Evolutionary conservation across 2,329 filamentous ascomycete species (phyloP).

Genomic region (Magnaporthiopsis poae): DNA sequence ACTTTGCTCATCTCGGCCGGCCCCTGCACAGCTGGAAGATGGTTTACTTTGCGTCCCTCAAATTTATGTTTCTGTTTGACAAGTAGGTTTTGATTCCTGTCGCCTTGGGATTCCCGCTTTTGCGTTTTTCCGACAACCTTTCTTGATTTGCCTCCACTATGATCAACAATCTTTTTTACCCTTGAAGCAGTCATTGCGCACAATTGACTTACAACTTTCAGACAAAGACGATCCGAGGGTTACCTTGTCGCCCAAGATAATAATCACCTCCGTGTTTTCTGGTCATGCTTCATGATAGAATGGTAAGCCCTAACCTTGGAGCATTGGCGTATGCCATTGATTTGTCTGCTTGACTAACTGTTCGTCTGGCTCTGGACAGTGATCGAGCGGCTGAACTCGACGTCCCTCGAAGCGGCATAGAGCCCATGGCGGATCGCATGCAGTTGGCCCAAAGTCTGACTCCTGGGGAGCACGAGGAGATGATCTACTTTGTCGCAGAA

Average conservation of each 20-base stretch:
- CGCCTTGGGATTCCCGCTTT: neutral
- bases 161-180: too few relatives aligned
- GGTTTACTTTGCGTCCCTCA: constrained; percentile 22
- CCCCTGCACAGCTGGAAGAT: constrained; percentile 28
- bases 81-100: constrained; percentile 16
- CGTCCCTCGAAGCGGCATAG: constrained; percentile 25
- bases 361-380: constrained; percentile 26
- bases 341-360: neutral
- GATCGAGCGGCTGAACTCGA: constrained; percentile 61
- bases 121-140: constrained; percentile 5
- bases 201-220: neutral
- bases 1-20: constrained; percentile 26
- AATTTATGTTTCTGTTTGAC: constrained; percentile 22
- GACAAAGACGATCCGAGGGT: constrained; percentile 7
- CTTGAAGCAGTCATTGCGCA: too few relatives aligned
- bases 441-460: constrained; percentile 24
- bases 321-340: neutral
- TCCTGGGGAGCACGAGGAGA: constrained; percentile 23
- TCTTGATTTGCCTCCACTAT: too few relatives aligned
- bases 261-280: constrained; percentile 50
- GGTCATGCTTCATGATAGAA: constrained; percentile 64
- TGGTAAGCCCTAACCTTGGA: constrained; percentile 35
- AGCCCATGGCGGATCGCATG: constrained; percentile 27
- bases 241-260: constrained; percentile 25
- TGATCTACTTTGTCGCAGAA: constrained; percentile 31